Percentiles rank a stretch among this genome's conserved stretches.
These are phyloP conservation scores for Tolypocladium album DNA, from an alignment of 2,329 filamentous ascomycete genomes.

Conservation along the genomic window DNA sequence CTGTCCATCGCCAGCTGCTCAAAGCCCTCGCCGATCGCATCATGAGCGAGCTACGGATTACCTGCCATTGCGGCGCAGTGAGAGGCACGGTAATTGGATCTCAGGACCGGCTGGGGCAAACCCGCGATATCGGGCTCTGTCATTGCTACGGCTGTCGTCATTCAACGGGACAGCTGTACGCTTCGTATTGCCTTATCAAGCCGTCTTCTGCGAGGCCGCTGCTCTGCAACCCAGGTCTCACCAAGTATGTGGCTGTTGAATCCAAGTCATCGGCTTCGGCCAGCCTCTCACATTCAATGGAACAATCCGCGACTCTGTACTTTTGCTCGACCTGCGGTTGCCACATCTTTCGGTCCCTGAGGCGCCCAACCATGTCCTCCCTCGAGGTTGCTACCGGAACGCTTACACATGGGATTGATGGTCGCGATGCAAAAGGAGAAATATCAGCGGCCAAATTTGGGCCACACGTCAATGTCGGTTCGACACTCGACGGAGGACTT, in stretches of 20 bases:
- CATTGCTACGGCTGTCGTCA: conserved; percentile 21
- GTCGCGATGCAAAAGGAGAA: background rate
- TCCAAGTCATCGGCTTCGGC: background rate
- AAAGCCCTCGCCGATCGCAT: background rate
- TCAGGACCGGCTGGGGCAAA: background rate
- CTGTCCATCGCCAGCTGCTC: background rate
- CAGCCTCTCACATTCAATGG: background rate
- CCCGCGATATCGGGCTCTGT: conserved; percentile 12
- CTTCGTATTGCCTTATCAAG: conserved; percentile 18
- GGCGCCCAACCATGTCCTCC: background rate
- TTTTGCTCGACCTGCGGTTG: conserved; percentile 32
- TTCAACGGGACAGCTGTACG: conserved; percentile 24
- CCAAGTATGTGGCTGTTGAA: background rate
- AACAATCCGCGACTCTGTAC: conserved; percentile 13
- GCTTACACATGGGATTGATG: background rate
- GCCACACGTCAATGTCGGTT: background rate
- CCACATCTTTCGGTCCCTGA: conserved; percentile 22
- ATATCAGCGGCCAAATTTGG: background rate
- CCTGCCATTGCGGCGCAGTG: background rate
- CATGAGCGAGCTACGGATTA: background rate
- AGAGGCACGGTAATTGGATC: background rate
- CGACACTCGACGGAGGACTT: background rate
- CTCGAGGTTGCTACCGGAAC: conserved; percentile 1
- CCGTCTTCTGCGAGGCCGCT: conserved; percentile 12
- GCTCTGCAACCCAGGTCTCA: conserved; percentile 4